Evolutionary conservation across 2,329 filamentous ascomycete species (phyloP).

Genomic region (Pseudopithomyces chartarum): DNA sequence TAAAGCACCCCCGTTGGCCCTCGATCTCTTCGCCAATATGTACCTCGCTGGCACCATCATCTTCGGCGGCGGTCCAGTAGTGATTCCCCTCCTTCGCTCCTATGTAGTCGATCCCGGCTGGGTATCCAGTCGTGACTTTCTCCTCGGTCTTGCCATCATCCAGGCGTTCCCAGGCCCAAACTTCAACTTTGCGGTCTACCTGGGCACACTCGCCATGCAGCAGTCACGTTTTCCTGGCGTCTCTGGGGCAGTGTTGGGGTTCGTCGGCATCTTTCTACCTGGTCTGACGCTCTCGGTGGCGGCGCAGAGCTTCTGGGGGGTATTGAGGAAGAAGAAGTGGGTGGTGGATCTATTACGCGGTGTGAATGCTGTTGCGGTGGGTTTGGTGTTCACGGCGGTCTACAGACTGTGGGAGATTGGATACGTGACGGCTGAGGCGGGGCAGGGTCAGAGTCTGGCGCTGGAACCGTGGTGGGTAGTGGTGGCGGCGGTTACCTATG

Average conservation of each 20-base stretch:
- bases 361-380: conserved; percentile 50
- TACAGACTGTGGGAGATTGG: conserved; percentile 53
- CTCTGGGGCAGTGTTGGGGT: conserved; percentile 45
- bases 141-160: conserved; percentile 73
- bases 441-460: conserved; percentile 43
- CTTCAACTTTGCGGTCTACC: conserved; percentile 58
- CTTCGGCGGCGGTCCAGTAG: conserved; percentile 53
- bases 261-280: conserved; percentile 49
- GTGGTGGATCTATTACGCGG: conserved; percentile 45
- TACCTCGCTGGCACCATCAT: conserved; percentile 71
- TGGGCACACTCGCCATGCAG: conserved; percentile 46
- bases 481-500: conserved; percentile 48
- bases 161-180: conserved; percentile 72
- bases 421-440: conserved; percentile 45
- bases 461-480: conserved; percentile 53
- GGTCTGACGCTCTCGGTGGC: conserved; percentile 46
- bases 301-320: conserved; percentile 46
- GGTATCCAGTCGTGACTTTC: conserved; percentile 72
- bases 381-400: conserved; percentile 51
- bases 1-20: conserved; percentile 51
- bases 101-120: conserved; percentile 69
- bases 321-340: conserved; percentile 39
- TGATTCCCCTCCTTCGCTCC: conserved; percentile 50
- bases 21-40: conserved; percentile 72
- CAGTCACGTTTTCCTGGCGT: conserved; percentile 31